Evolutionary conservation across 768 basidiomycete species (phyloP).

Genomic region (Psilocybe tampanensis): DNA sequence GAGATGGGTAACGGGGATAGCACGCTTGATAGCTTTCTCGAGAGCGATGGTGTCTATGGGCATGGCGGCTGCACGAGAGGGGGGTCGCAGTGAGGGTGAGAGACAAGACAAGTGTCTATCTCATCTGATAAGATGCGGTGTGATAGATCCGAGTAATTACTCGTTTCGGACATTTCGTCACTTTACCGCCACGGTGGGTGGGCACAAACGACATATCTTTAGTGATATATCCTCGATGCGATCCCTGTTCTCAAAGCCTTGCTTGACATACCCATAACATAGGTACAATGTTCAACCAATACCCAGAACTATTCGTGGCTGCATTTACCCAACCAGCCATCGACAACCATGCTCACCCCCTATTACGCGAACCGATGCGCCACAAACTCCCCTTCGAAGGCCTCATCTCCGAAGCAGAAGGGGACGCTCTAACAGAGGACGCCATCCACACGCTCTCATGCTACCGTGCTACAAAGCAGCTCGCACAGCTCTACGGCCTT

Average conservation of each 20-base stretch:
- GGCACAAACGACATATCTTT: neutral
- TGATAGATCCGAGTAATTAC: neutral
- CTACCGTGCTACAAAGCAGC: conserved; percentile 56
- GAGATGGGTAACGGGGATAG: conserved; percentile 65
- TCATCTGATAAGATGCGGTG: conserved; percentile 18
- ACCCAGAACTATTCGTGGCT: conserved; percentile 26
- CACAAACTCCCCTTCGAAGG: conserved; percentile 59
- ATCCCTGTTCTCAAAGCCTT: neutral
- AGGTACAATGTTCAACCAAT: neutral
- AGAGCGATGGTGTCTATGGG: conserved; percentile 58
- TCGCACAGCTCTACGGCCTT: conserved; percentile 52
- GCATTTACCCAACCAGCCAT: conserved; percentile 53
- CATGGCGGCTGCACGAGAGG: conserved; percentile 40
- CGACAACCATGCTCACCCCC: conserved; percentile 81
- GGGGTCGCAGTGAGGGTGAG: neutral
- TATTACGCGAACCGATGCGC: conserved; percentile 52
- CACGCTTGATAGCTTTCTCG: conserved; percentile 63
- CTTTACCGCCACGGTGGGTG: neutral
- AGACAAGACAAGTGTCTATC: conserved; percentile 5
- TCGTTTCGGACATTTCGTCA: neutral
- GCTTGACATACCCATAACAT: neutral
- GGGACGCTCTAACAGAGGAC: conserved; percentile 51
- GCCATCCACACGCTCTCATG: conserved; percentile 59
- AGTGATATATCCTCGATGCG: neutral
- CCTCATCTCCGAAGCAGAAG: conserved; percentile 64